Conservation (phyloP, 1,284 basidiomycete genomes). For the Chondrostereum purpureum region DNA sequence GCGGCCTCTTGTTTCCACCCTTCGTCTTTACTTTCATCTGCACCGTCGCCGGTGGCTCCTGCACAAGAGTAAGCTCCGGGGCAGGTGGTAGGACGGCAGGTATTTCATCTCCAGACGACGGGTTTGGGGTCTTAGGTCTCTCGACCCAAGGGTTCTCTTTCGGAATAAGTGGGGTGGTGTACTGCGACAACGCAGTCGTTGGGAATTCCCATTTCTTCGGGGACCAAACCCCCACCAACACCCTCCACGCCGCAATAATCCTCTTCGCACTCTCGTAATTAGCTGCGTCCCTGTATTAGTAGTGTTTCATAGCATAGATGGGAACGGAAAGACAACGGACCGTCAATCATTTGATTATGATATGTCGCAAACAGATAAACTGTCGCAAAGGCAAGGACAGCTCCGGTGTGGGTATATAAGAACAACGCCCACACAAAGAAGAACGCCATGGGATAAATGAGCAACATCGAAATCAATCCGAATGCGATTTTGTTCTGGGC, state of each 20-base stretch:
- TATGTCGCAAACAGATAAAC: constrained; percentile 77
- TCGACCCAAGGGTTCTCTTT: constrained; percentile 69
- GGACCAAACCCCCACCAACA: constrained; percentile 85
- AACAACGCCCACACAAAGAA: constrained; percentile 78
- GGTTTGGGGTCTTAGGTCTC: constrained; percentile 26
- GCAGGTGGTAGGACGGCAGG: background rate
- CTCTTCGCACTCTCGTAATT: constrained; percentile 81
- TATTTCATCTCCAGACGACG: constrained; percentile 10
- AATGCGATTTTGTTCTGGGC: constrained; percentile 90
- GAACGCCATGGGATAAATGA: constrained; percentile 80
- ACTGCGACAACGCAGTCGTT: constrained; percentile 62
- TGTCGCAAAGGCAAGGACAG: constrained; percentile 39
- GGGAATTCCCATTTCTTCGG: constrained; percentile 78
- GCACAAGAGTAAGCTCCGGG: background rate
- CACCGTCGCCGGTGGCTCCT: background rate
- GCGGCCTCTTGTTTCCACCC: constrained; percentile 43
- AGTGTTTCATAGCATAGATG: constrained; percentile 16
- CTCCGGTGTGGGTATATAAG: constrained; percentile 56
- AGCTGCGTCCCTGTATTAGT: constrained; percentile 36
- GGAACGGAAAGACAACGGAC: constrained; percentile 33
- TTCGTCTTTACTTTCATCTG: background rate
- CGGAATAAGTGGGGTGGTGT: constrained; percentile 59
- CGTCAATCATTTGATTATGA: constrained; percentile 73
- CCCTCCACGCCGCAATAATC: constrained; percentile 82
- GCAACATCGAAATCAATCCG: constrained; percentile 65